Evolutionary conservation across 2,329 filamentous ascomycete species (phyloP).

Genomic region (Aspergillus calidoustus): DNA sequence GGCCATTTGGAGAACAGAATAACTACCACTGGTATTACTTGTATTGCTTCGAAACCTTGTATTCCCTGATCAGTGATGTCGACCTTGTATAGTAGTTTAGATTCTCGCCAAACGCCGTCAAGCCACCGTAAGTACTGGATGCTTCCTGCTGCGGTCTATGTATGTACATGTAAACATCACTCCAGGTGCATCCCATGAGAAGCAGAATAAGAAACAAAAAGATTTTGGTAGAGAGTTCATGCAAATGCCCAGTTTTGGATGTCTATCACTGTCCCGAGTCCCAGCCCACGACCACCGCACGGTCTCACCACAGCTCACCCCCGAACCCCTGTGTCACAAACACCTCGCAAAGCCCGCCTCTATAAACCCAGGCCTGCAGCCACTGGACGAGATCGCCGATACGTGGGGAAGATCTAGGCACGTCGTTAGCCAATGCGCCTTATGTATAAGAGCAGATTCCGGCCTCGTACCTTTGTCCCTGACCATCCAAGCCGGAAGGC

Average conservation of each 20-base stretch:
- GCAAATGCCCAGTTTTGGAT: conserved; percentile 12
- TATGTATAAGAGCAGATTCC: not conserved
- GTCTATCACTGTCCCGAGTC: conserved; percentile 9
- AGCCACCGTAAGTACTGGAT: conserved; percentile 21
- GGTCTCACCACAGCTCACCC: conserved; percentile 55
- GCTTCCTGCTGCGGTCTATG: conserved; percentile 28
- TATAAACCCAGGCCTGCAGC: conserved; percentile 76
- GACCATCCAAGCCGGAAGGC: conserved; percentile 94
- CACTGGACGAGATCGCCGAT: conserved; percentile 68
- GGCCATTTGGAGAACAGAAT: too few species aligned
- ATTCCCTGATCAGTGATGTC: too few species aligned
- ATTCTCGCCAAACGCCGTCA: conserved; percentile 38
- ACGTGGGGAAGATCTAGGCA: conserved; percentile 59
- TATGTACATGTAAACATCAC: conserved; percentile 38
- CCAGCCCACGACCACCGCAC: conserved; percentile 69
- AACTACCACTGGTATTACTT: too few species aligned
- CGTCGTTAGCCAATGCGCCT: not conserved
- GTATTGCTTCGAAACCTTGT: too few species aligned
- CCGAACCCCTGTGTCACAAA: conserved; percentile 55
- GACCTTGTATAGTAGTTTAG: not conserved
- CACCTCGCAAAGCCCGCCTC: conserved; percentile 64
- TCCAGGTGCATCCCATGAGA: conserved; percentile 28
- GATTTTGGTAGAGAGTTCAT: not conserved
- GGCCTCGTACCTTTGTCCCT: conserved; percentile 77
- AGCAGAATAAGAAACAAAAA: conserved; percentile 1